Conservation (phyloP, 257 asterid genomes). For the Thymus mandschuricus region DNA sequence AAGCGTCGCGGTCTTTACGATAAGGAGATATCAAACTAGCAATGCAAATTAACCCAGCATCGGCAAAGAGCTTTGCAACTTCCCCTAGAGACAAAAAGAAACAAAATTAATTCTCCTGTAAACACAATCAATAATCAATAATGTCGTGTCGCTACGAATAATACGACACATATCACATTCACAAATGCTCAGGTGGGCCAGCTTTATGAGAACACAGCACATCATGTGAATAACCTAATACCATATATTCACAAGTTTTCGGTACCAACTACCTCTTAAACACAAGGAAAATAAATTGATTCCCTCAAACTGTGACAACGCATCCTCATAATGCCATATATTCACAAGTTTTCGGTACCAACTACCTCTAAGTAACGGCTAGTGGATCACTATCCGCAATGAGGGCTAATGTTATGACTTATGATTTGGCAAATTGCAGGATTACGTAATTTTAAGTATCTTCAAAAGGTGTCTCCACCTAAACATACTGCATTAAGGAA, state of each 20-base stretch:
- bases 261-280: not conserved
- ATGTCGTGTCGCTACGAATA: not conserved
- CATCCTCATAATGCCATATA: not conserved
- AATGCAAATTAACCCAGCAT: constrained; percentile 94
- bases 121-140: constrained; percentile 8
- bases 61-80: constrained; percentile 96
- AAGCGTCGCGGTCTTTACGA: constrained; percentile 92
- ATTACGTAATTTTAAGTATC: constrained; percentile 2
- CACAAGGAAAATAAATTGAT: constrained; percentile 9
- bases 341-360: constrained; percentile 16
- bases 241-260: too few relatives aligned
- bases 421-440: constrained; percentile 11
- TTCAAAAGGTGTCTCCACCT: constrained; percentile 1
- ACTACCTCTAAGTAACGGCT: constrained; percentile 18
- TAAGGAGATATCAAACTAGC: constrained; percentile 98
- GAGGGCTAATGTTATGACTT: not conserved
- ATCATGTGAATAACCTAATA: not conserved
- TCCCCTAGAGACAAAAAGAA: constrained; percentile 58
- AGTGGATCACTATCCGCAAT: constrained; percentile 15
- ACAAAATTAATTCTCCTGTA: not conserved
- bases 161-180: not conserved
- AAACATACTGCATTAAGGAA: not conserved
- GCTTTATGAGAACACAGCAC: not conserved
- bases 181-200: constrained; percentile 3
- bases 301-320: too few relatives aligned